Conservation (phyloP, 169 alveolate genomes). For the Eimeria maxima region DNA sequence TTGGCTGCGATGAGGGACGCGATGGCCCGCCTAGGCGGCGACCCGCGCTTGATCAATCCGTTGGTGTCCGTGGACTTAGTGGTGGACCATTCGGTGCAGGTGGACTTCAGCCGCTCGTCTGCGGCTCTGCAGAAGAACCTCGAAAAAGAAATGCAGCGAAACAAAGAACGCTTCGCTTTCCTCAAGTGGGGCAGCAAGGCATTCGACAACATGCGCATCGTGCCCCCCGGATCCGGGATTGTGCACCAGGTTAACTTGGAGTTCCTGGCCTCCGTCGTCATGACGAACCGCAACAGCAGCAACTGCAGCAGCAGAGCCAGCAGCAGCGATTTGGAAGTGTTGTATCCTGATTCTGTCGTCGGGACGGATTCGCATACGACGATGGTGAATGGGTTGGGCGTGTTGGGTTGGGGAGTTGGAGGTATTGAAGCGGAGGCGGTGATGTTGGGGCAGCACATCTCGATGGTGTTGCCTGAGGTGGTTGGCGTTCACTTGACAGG, state of each 20-base stretch:
- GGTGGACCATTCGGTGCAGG: conserved; percentile 98
- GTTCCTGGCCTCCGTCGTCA: conserved; percentile 92
- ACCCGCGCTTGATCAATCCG: conserved; percentile 96
- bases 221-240: conserved; percentile 99
- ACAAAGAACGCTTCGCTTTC: conserved; percentile 97
- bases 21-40: conserved; percentile 95
- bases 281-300: conserved; percentile 80
- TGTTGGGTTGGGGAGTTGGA: conserved; percentile 98
- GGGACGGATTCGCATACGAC: conserved; percentile 99
- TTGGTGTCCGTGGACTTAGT: conserved; percentile 98
- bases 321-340: conserved; percentile 79
- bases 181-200: conserved; percentile 98
- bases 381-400: conserved; percentile 99
- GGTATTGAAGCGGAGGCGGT: conserved; percentile 99
- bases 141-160: conserved; percentile 95
- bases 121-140: conserved; percentile 92
- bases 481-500: conserved; percentile 97
- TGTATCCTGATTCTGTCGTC: conserved; percentile 94
- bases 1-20: conserved; percentile 99
- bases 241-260: conserved; percentile 97
- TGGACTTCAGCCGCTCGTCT: conserved; percentile 91
- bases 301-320: neutral
- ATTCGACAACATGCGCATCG: conserved; percentile 95
- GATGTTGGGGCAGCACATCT: conserved; percentile 97
- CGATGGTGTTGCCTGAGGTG: conserved; percentile 98